These are phyloP conservation scores for Boletus rubropictus DNA, from an alignment of 768 basidiomycete species.

Conservation along the genomic window DNA sequence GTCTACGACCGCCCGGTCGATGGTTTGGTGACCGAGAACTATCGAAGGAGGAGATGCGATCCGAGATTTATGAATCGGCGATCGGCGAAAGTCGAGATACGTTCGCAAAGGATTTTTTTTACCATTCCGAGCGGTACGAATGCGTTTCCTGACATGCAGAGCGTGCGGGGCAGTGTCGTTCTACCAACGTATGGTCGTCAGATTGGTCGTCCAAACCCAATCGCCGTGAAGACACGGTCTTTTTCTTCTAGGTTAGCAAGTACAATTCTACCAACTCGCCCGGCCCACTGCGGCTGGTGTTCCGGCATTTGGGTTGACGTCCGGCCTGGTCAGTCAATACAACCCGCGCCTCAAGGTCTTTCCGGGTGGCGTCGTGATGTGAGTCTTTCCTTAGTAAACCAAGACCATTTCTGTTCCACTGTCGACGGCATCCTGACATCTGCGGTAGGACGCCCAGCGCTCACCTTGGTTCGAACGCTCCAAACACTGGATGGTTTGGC, in stretches of 20 bases:
- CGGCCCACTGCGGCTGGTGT: neutral
- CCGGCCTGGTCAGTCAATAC: neutral
- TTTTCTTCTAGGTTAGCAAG: neutral
- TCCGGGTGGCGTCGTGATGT: neutral
- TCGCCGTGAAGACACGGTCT: neutral
- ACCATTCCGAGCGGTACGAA: neutral
- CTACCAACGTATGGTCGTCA: conserved; percentile 1
- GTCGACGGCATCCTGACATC: neutral
- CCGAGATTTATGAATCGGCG: neutral
- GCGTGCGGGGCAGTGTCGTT: neutral
- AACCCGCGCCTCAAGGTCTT: neutral
- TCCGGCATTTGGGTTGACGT: neutral
- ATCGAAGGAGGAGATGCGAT: neutral
- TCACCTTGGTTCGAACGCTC: conserved; percentile 4
- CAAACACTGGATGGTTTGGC: conserved; percentile 24
- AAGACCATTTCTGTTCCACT: neutral
- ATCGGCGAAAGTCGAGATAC: neutral
- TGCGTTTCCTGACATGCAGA: conserved; percentile 3
- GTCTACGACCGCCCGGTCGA: conserved; percentile 1
- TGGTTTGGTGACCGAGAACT: conserved; percentile 10
- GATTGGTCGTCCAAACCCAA: neutral
- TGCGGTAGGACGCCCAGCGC: neutral
- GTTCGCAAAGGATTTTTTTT: neutral
- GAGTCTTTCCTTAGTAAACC: neutral
- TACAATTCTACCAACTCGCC: neutral